These are phyloP conservation scores for Limonium bicolor DNA, from an alignment of 148 eudicot species.

Conservation along the genomic window DNA sequence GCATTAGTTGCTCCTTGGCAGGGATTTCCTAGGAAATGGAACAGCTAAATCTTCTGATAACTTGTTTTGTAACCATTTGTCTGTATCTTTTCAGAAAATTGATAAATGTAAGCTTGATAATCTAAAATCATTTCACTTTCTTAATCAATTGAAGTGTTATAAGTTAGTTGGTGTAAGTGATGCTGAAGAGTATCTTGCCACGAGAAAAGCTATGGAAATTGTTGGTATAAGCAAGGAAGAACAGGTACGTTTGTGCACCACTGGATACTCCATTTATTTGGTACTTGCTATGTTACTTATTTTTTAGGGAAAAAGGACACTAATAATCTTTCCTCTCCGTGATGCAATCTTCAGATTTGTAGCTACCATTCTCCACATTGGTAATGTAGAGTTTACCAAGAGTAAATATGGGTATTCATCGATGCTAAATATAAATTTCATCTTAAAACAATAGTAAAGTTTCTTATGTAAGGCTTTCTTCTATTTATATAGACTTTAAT, in stretches of 20 bases:
- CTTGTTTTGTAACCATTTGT: too few relatives aligned
- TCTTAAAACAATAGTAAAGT: conserved; percentile 5
- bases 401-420: conserved; percentile 2
- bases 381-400: conserved; percentile 6
- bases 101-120: conserved; percentile 4
- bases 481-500: neutral
- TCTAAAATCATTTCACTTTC: conserved; percentile 5
- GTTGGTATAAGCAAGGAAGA: conserved; percentile 7
- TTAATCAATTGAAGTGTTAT: conserved; percentile 3
- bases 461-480: conserved; percentile 2
- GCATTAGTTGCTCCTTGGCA: too few relatives aligned
- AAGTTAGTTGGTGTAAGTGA: conserved; percentile 5
- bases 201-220: conserved; percentile 6
- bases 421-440: conserved; percentile 2
- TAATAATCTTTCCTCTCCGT: neutral
- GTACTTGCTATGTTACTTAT: too few relatives aligned
- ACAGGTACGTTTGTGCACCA: neutral
- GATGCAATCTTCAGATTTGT: conserved; percentile 7
- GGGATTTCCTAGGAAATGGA: too few relatives aligned
- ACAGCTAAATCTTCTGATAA: too few relatives aligned
- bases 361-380: conserved; percentile 7
- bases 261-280: too few relatives aligned
- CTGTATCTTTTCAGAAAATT: neutral
- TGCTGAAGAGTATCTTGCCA: conserved; percentile 4
- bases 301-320: too few relatives aligned